phyloP scores from a whole-genome alignment of 805 yeast genomes.

The Priceomyces haplophilus region DNA sequence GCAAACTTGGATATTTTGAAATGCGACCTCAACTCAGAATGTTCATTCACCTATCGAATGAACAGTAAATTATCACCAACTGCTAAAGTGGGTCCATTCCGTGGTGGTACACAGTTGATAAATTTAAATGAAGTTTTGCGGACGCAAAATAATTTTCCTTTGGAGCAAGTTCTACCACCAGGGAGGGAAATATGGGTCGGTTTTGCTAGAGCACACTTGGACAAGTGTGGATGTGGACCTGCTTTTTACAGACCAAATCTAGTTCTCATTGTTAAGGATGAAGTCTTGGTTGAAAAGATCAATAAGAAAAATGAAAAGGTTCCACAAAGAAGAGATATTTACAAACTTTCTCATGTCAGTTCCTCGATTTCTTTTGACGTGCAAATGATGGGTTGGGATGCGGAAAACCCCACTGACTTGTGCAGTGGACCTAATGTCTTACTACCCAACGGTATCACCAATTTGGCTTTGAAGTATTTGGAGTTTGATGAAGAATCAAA shows the following conservation, averaged over 20 bases:
- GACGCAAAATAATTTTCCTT: conserved; percentile 14
- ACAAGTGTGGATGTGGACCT: conserved; percentile 39
- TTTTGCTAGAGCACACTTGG: conserved; percentile 39
- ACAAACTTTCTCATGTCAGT: conserved; percentile 28
- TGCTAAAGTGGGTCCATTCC: conserved; percentile 26
- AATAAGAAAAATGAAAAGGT: conserved; percentile 1
- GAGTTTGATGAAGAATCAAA: conserved; percentile 7
- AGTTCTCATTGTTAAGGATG: conserved; percentile 24
- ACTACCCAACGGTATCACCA: conserved; percentile 35
- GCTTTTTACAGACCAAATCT: conserved; percentile 40
- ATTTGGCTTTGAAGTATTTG: conserved; percentile 18
- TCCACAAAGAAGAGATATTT: conserved; percentile 12
- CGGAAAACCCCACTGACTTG: conserved; percentile 17
- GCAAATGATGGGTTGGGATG: conserved; percentile 28
- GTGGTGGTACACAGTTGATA: conserved; percentile 37
- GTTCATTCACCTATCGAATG: conserved; percentile 15
- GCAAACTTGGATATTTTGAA: conserved; percentile 23
- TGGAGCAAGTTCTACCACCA: conserved; percentile 14
- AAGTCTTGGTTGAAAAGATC: not conserved
- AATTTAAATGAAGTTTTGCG: conserved; percentile 18
- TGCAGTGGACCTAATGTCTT: conserved; percentile 30
- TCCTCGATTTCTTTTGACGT: conserved; percentile 29
- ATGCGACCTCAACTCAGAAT: conserved; percentile 21
- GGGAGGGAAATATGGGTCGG: conserved; percentile 37
- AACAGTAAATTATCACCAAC: conserved; percentile 8